These are phyloP conservation scores for Penicillium capsulatum DNA, from an alignment of 2,329 filamentous ascomycete genomes.

Conservation along the genomic window DNA sequence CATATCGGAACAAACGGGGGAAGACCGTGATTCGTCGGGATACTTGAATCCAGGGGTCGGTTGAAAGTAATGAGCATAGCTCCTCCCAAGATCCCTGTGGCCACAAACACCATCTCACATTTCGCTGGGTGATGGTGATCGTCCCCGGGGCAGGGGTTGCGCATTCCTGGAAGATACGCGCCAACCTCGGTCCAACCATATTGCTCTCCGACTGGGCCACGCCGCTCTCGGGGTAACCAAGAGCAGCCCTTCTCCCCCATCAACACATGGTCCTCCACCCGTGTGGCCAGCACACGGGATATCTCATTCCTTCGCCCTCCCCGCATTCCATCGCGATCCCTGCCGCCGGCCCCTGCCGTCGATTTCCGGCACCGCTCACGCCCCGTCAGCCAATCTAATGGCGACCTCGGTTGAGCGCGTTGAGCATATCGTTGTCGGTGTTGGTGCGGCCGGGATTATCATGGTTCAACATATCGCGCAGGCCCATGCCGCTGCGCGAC, in stretches of 20 bases:
- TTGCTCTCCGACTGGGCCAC: slow-evolving; percentile 12
- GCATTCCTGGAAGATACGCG: slow-evolving; percentile 4
- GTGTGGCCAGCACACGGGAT: slow-evolving; percentile 27
- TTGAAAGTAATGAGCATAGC: background rate
- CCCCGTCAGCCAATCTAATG: slow-evolving; percentile 20
- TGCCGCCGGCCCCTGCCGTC: slow-evolving; percentile 2
- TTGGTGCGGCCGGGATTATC: slow-evolving; percentile 42
- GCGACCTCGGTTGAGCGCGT: slow-evolving; percentile 43
- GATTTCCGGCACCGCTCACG: background rate
- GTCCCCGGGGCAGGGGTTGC: background rate
- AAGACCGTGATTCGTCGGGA: slow-evolving; percentile 8
- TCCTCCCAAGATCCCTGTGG: background rate
- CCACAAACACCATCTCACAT: background rate
- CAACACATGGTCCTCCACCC: slow-evolving; percentile 18
- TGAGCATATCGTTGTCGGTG: slow-evolving; percentile 50
- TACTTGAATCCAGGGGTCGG: slow-evolving; percentile 4
- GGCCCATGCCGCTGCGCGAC: slow-evolving; percentile 43
- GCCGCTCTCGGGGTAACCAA: slow-evolving; percentile 9
- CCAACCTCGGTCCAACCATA: slow-evolving; percentile 5
- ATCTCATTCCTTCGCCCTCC: slow-evolving; percentile 10
- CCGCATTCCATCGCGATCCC: slow-evolving; percentile 12
- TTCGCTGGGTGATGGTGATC: background rate
- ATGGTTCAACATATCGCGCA: slow-evolving; percentile 48
- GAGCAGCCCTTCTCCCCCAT: too few relatives aligned
- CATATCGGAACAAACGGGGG: slow-evolving; percentile 17